Conservation (phyloP, 179 eudicot species). For the Vitellaria paradoxa region DNA sequence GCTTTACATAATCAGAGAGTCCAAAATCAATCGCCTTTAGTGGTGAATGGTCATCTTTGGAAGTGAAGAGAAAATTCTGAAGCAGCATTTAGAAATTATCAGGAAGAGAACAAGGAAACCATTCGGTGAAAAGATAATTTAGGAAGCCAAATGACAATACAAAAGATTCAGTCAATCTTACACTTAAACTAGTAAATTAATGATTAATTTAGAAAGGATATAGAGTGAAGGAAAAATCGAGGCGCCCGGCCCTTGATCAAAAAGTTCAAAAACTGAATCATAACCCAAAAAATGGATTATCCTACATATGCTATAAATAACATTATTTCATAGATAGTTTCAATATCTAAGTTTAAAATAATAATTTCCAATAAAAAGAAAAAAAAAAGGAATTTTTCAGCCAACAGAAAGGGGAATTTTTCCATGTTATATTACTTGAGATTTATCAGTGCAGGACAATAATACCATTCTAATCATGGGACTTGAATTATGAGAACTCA, state of each 20-base stretch:
- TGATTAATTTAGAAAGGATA: no score
- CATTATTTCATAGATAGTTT: no score
- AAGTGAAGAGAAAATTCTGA: slow-evolving; percentile 71
- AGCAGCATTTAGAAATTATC: slow-evolving; percentile 14
- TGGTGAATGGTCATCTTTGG: slow-evolving; percentile 65
- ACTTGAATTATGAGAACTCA: neutral
- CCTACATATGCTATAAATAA: no score
- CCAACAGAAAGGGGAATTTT: no score
- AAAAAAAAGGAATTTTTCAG: no score
- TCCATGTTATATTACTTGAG: no score
- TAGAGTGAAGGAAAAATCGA: neutral
- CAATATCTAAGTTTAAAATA: no score
- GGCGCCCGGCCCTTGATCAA: neutral
- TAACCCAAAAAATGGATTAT: no score
- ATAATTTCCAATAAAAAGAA: no score
- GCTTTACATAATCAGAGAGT: slow-evolving; percentile 82
- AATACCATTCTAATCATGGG: no score
- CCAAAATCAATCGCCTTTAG: slow-evolving; percentile 87
- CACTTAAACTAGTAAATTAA: neutral
- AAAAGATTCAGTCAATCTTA: no score
- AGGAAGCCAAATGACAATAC: neutral
- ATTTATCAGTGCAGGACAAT: no score
- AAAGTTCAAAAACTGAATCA: neutral
- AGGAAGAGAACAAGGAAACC: neutral
- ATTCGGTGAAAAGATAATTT: neutral